Conservation (phyloP, 345 rosid genomes). For the Sonneratia alba region DNA sequence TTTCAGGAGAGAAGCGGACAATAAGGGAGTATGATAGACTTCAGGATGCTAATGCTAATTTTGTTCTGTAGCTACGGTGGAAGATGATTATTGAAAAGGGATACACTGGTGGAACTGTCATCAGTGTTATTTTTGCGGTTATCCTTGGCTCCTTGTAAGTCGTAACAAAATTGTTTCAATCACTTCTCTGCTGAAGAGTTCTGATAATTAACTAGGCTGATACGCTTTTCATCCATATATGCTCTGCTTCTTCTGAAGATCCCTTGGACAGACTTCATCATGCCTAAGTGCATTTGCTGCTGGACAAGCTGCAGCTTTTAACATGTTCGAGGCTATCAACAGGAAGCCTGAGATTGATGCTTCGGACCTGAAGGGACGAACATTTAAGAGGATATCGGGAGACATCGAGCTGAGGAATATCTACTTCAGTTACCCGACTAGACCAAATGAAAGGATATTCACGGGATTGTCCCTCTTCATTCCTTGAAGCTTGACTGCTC, state of each 20-base stretch:
- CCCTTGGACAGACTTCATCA: conserved; percentile 58
- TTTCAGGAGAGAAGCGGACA: conserved; percentile 59
- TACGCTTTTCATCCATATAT: neutral
- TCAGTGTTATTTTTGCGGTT: conserved; percentile 43
- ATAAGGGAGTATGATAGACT: conserved; percentile 37
- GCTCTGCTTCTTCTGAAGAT: conserved; percentile 26
- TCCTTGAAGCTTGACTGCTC: conserved; percentile 40
- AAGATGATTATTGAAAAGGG: conserved; percentile 54
- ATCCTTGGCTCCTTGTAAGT: conserved; percentile 55
- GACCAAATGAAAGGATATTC: conserved; percentile 50
- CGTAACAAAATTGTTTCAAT: neutral
- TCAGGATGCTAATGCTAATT: conserved; percentile 26
- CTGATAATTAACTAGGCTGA: neutral
- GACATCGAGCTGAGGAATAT: conserved; percentile 49
- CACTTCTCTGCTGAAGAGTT: neutral
- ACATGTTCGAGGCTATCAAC: conserved; percentile 50
- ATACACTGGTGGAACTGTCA: conserved; percentile 48
- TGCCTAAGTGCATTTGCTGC: conserved; percentile 48
- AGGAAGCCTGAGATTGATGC: conserved; percentile 52
- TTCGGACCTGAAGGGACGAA: conserved; percentile 27
- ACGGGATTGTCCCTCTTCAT: conserved; percentile 40
- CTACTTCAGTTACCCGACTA: conserved; percentile 49
- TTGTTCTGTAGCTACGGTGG: conserved; percentile 39
- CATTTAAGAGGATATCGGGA: conserved; percentile 35
- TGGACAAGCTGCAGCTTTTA: conserved; percentile 55